A percentile compares a stretch with the other conserved stretches of the same genome.
Conservation (phyloP, 179 eudicot species). For the Heliamphora pulchella region DNA sequence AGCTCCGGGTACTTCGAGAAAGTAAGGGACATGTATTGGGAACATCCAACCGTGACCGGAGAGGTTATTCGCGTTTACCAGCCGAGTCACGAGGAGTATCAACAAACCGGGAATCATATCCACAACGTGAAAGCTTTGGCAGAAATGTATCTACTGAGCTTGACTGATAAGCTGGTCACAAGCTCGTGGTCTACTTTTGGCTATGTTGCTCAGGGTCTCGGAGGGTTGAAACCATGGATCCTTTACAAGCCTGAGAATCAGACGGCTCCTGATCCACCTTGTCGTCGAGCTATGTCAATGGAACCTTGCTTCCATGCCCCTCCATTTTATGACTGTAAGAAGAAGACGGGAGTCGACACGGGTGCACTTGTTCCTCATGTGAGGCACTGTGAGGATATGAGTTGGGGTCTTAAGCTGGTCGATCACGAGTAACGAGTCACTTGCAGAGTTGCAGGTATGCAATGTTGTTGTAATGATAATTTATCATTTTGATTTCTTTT, state of each 20-base stretch:
- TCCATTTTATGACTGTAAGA: slow-evolving; percentile 71
- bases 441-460: too few species aligned
- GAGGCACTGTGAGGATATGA: slow-evolving; percentile 80
- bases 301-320: slow-evolving; percentile 96
- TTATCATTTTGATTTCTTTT: neutral
- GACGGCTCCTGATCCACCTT: slow-evolving; percentile 62
- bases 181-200: slow-evolving; percentile 92
- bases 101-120: slow-evolving; percentile 47
- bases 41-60: slow-evolving; percentile 59
- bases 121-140: slow-evolving; percentile 82
- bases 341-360: slow-evolving; percentile 48
- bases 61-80: slow-evolving; percentile 54
- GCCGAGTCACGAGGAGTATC: slow-evolving; percentile 78
- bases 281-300: slow-evolving; percentile 64
- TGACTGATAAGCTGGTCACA: slow-evolving; percentile 63
- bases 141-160: slow-evolving; percentile 80
- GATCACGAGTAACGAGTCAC: slow-evolving; percentile 11
- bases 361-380: slow-evolving; percentile 73
- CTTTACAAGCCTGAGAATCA: slow-evolving; percentile 60
- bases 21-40: slow-evolving; percentile 61
- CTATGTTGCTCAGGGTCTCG: slow-evolving; percentile 81
- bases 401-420: slow-evolving; percentile 85
- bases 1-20: slow-evolving; percentile 57
- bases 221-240: slow-evolving; percentile 85
- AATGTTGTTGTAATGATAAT: neutral